Percentiles rank a stretch among this genome's conserved stretches.
Conservation (phyloP, 169 alveolate species). For the Amoebophrya sp. region DNA sequence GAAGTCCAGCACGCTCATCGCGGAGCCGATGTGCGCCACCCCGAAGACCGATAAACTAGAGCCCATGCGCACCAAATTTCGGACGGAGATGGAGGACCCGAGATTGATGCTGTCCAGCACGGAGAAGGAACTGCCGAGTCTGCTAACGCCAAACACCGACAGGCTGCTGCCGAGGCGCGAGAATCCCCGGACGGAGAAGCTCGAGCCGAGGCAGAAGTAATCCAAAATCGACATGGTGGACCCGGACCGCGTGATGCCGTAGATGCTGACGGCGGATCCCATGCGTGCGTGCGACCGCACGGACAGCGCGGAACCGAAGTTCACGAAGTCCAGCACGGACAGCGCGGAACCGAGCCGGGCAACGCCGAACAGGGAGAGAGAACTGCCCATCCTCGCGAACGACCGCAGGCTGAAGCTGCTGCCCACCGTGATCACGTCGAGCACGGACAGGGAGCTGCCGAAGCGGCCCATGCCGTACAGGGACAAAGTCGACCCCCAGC, state of each 20-base stretch:
- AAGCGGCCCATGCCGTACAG: constrained; percentile 36
- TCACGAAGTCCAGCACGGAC: constrained; percentile 38
- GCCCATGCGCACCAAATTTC: background rate
- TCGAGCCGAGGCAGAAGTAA: background rate
- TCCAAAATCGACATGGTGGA: constrained; percentile 24
- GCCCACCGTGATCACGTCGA: constrained; percentile 23
- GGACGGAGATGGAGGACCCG: constrained; percentile 7
- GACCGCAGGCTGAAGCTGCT: background rate
- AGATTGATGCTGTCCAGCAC: constrained; percentile 7
- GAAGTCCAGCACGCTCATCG: constrained; percentile 21
- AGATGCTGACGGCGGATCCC: background rate
- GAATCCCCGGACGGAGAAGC: background rate
- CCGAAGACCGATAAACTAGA: background rate
- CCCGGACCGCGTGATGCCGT: background rate
- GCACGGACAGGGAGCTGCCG: constrained; percentile 18
- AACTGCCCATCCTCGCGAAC: constrained; percentile 23
- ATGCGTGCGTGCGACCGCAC: background rate
- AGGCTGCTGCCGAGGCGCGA: constrained; percentile 20
- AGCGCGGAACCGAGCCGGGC: constrained; percentile 39
- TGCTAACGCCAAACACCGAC: background rate
- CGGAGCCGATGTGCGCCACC: background rate
- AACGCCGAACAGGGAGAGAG: constrained; percentile 34
- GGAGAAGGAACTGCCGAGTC: background rate
- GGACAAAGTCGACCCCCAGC: constrained; percentile 19
- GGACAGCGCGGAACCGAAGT: constrained; percentile 34